phyloP scores from a whole-genome alignment of 2,329 filamentous ascomycete species.

The Cladosporium colombiae region DNA sequence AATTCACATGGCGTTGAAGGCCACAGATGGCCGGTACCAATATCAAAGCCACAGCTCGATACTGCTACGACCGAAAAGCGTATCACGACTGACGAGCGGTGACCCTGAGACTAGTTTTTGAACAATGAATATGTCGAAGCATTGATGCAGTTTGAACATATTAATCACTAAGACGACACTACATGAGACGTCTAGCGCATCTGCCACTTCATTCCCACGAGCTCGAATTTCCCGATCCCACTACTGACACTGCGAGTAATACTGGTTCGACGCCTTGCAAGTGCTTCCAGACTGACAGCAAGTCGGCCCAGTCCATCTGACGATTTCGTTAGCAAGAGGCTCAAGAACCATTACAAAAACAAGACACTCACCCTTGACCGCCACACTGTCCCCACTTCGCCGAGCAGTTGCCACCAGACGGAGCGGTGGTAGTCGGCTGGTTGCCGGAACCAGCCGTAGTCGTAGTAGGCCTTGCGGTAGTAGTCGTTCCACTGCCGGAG shows the following conservation, averaged over 20 bases:
- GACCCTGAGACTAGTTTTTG: neutral
- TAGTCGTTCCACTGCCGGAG: conserved; percentile 1
- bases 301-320: conserved; percentile 1
- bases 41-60: neutral
- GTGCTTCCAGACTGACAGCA: conserved; percentile 18
- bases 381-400: conserved; percentile 16
- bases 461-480: neutral
- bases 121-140: neutral
- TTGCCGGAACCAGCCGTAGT: neutral
- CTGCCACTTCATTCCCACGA: neutral
- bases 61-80: neutral
- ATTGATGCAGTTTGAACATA: neutral
- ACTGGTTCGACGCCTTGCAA: conserved; percentile 21
- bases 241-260: conserved; percentile 12
- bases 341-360: neutral
- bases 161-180: neutral
- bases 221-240: neutral
- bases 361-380: conserved; percentile 3
- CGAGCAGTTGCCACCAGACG: conserved; percentile 21
- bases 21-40: neutral
- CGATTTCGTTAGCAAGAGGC: neutral
- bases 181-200: neutral
- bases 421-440: neutral
- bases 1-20: neutral
- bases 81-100: neutral